A percentile compares a stretch with the other conserved stretches of the same genome.
Evolutionary conservation across 2,329 filamentous ascomycete species (phyloP).

Genomic region (Biscogniauxia sp.): DNA sequence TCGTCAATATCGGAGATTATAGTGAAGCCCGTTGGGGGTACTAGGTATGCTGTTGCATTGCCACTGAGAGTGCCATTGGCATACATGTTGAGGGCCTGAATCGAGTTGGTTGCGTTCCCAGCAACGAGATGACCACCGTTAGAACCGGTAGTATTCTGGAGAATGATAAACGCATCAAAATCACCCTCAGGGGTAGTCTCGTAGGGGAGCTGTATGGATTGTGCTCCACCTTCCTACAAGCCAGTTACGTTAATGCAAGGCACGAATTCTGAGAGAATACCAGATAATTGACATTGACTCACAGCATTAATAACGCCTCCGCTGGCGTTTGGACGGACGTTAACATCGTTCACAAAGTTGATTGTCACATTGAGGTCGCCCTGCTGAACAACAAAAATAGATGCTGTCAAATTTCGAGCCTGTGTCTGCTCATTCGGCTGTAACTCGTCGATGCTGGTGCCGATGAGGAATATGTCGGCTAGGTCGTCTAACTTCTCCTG

Average conservation of each 20-base stretch:
- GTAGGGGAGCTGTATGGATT: conserved; percentile 63
- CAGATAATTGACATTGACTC: conserved; percentile 5
- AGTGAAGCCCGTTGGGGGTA: conserved; percentile 67
- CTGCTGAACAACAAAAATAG: conserved; percentile 76
- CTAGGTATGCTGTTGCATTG: conserved; percentile 74
- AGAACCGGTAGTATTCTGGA: conserved; percentile 55
- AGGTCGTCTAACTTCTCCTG: conserved; percentile 64
- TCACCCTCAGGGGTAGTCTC: conserved; percentile 67
- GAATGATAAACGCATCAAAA: conserved; percentile 68
- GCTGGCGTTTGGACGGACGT: conserved; percentile 50
- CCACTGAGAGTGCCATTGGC: conserved; percentile 63
- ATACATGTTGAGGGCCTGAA: conserved; percentile 69
- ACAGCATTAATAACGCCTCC: conserved; percentile 49
- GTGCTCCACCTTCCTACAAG: conserved; percentile 51
- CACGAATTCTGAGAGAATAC: background rate
- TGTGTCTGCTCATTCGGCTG: conserved; percentile 59
- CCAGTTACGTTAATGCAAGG: conserved; percentile 4
- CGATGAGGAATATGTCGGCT: conserved; percentile 69
- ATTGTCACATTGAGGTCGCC: conserved; percentile 61
- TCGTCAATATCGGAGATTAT: conserved; percentile 78
- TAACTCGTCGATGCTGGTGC: conserved; percentile 58
- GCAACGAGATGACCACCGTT: conserved; percentile 49
- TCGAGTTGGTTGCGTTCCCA: conserved; percentile 61
- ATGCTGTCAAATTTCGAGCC: conserved; percentile 69
- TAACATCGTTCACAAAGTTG: conserved; percentile 48